phyloP scores from a whole-genome alignment of 1,284 basidiomycete genomes.

The Porogramme epimiltina region DNA sequence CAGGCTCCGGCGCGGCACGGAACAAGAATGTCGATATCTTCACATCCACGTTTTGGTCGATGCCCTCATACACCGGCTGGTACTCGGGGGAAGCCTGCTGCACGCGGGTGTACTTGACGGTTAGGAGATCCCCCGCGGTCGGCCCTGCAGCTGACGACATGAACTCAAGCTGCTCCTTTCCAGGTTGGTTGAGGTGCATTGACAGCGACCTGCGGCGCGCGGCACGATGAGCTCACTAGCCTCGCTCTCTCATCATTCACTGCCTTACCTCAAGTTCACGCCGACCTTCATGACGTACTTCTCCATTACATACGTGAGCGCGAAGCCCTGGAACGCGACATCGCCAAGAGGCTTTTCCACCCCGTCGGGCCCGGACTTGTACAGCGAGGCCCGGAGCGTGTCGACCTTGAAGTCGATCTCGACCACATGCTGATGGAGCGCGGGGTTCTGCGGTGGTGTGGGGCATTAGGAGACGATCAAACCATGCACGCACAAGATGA shows the following conservation, averaged over 20 bases:
- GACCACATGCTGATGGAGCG: conserved; percentile 83
- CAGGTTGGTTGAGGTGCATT: conserved; percentile 72
- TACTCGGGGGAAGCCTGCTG: conserved; percentile 91
- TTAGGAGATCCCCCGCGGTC: conserved; percentile 72
- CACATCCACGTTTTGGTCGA: conserved; percentile 89
- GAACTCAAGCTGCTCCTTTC: conserved; percentile 62
- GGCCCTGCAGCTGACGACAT: conserved; percentile 71
- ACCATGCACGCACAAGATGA: background rate
- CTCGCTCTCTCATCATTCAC: too few species aligned
- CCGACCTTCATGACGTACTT: conserved; percentile 91
- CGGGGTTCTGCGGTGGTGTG: conserved; percentile 46
- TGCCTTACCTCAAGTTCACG: conserved; percentile 72
- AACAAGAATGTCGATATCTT: conserved; percentile 93
- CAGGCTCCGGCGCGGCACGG: conserved; percentile 88
- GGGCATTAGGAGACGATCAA: background rate
- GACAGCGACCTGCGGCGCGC: conserved; percentile 56
- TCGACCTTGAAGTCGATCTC: conserved; percentile 92
- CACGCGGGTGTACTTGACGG: conserved; percentile 82
- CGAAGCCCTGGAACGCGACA: conserved; percentile 82
- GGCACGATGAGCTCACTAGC: too few species aligned
- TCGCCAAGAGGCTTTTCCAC: conserved; percentile 79
- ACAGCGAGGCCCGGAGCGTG: conserved; percentile 82
- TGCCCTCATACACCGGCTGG: conserved; percentile 78
- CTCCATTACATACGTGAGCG: conserved; percentile 71
- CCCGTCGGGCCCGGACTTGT: conserved; percentile 63